Evolutionary conservation across 2,329 filamentous ascomycete species (phyloP).

Genomic region (Thielaviopsis musarum): DNA sequence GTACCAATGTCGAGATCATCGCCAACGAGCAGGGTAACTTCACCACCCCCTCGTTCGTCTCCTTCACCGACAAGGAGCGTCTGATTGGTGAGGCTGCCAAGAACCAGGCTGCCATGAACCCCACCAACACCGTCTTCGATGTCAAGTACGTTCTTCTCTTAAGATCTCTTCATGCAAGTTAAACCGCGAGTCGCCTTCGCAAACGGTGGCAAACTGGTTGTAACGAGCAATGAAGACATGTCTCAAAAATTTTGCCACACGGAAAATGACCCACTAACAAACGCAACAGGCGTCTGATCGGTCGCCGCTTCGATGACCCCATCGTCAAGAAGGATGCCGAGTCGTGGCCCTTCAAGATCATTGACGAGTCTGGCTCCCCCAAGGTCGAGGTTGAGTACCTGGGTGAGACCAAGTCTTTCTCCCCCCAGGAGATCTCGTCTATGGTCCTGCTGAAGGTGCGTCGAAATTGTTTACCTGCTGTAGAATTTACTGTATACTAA

Average conservation of each 20-base stretch:
- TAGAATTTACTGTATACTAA: no score
- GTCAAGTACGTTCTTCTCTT: slow-evolving; percentile 33
- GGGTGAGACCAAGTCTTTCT: slow-evolving; percentile 53
- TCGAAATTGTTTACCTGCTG: no score
- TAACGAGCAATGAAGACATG: no score
- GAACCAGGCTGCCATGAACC: slow-evolving; percentile 80
- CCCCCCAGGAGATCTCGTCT: slow-evolving; percentile 63
- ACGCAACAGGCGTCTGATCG: slow-evolving; percentile 47
- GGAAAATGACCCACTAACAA: no score
- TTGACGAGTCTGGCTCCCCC: slow-evolving; percentile 81
- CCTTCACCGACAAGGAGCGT: slow-evolving; percentile 92
- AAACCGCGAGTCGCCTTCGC: no score
- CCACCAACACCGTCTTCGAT: slow-evolving; percentile 59
- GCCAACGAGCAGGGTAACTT: slow-evolving; percentile 65
- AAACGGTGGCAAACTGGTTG: no score
- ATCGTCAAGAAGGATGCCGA: slow-evolving; percentile 63
- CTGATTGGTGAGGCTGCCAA: slow-evolving; percentile 95
- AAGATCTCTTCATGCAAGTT: no score
- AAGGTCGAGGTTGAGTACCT: slow-evolving; percentile 57
- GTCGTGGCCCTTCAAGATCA: slow-evolving; percentile 95
- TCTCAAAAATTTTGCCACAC: no score
- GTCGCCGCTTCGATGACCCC: slow-evolving; percentile 52
- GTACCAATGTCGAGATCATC: slow-evolving; percentile 76
- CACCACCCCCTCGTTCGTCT: slow-evolving; percentile 89
- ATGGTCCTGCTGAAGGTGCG: slow-evolving; percentile 50